Evolutionary conservation across 2,329 filamentous ascomycete genomes (phyloP).

Genomic region (Clarireedia monteithiana): DNA sequence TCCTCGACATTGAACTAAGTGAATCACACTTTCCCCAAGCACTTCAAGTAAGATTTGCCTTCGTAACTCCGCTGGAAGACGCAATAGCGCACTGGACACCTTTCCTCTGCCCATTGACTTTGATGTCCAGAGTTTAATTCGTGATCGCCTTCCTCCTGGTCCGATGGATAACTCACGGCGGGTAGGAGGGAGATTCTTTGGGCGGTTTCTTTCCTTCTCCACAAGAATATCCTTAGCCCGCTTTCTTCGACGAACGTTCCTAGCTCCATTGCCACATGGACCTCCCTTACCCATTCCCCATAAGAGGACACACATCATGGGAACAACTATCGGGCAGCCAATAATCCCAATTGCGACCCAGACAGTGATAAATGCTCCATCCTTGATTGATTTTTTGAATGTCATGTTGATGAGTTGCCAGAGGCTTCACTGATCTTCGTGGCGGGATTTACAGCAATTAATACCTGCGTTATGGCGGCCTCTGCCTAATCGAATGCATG

Average conservation of each 20-base stretch:
- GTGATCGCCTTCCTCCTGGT: neutral
- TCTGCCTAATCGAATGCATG: neutral
- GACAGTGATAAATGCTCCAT: neutral
- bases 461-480: neutral
- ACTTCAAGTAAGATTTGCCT: neutral
- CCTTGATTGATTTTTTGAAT: neutral
- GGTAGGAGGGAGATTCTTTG: neutral
- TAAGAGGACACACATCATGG: neutral
- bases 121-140: neutral
- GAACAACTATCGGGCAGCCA: neutral
- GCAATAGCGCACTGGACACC: neutral
- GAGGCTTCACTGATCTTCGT: neutral
- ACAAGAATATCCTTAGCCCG: neutral
- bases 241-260: neutral
- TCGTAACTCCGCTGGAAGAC: neutral
- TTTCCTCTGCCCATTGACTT: neutral
- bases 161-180: neutral
- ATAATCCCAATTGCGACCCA: neutral
- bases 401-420: neutral
- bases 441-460: neutral
- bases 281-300: neutral
- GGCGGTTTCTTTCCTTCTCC: neutral
- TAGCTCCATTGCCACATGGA: neutral
- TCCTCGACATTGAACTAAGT: neutral
- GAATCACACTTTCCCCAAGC: neutral